phyloP scores from a whole-genome alignment of 2,329 filamentous ascomycete genomes.

The Phialocephala subalpina region DNA sequence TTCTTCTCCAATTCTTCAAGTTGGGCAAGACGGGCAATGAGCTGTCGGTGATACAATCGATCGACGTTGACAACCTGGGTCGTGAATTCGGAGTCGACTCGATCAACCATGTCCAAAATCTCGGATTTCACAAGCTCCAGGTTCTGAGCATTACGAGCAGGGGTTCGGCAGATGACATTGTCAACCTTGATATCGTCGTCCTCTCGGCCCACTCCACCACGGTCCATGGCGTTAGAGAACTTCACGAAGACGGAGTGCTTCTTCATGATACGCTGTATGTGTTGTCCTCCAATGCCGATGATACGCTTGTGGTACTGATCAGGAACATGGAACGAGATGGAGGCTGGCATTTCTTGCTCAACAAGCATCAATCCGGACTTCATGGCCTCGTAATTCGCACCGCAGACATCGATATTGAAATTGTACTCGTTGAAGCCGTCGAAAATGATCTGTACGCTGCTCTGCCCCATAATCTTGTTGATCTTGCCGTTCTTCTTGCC shows the following conservation, averaged over 20 bases:
- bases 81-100: slow-evolving; percentile 87
- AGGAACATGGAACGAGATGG: slow-evolving; percentile 98
- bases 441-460: slow-evolving; percentile 98
- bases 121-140: slow-evolving; percentile 97
- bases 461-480: slow-evolving; percentile 99
- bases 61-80: slow-evolving; percentile 94
- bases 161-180: slow-evolving; percentile 98
- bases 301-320: slow-evolving; percentile 99
- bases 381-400: slow-evolving; percentile 89
- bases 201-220: slow-evolving; percentile 87
- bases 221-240: slow-evolving; percentile 98
- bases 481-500: slow-evolving; percentile 99
- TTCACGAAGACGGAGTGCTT: slow-evolving; percentile 99
- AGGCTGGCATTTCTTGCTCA: slow-evolving; percentile 98
- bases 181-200: slow-evolving; percentile 99
- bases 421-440: slow-evolving; percentile 99
- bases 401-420: slow-evolving; percentile 98
- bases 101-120: slow-evolving; percentile 98
- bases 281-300: slow-evolving; percentile 96
- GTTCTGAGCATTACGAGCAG: slow-evolving; percentile 95
- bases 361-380: slow-evolving; percentile 92
- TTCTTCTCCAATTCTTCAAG: slow-evolving; percentile 98
- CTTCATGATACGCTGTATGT: slow-evolving; percentile 99
- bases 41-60: slow-evolving; percentile 92
- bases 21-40: slow-evolving; percentile 86